Evolutionary conservation across 768 basidiomycete species (phyloP), one percentile per base, ranked within the genome.

Genomic region (Tricholoma matsutake): DNA sequence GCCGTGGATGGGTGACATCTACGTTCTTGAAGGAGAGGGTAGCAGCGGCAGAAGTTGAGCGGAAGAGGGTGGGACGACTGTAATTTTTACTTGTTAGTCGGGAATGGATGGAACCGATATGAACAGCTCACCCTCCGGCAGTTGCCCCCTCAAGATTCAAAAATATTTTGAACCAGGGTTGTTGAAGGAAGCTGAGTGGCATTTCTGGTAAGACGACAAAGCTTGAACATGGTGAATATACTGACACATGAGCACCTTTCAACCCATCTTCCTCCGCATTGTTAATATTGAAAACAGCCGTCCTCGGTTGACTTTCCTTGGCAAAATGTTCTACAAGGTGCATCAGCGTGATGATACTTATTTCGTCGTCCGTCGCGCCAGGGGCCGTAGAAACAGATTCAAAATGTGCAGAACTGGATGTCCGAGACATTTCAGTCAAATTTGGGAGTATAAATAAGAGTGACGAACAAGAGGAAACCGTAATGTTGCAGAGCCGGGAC

Each of bases 91-190:
- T 22, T 32, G 22, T 22, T 29, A 1, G 6, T 47, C 37, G 85
- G 1, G 32, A 11, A 58, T 25, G 53, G n/a, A 31, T 4, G 35
- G 35, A 31, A 35, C 14, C 1, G 14, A 3, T 14, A 18, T 43
- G 41, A 43, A n/a, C 18, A 4, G 67, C 81, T 58, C 65, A 90
- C 89, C 91, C 89, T 66, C 91, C 92, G 1, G 86, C 80, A 11
- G 86, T 84, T 3, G 91, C 91, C 14, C 92, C 92, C 71, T 94
- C 92, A 6, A 94, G 79, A 65, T 94, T 94, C 45, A 94, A 75
- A 73, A 94, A n/a, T n/a, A n/a, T 70, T 29, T 82, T 83, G 0
- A 86, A 81, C 91, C 90, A 93, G 0, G 89, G 86, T 63, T 94
- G 91, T 64, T 84, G 76, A 62, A 91, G 66, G 67, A 90, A 92